These are phyloP conservation scores for Priceomyces castillae DNA, from an alignment of 805 yeast genomes.

Conservation along the genomic window DNA sequence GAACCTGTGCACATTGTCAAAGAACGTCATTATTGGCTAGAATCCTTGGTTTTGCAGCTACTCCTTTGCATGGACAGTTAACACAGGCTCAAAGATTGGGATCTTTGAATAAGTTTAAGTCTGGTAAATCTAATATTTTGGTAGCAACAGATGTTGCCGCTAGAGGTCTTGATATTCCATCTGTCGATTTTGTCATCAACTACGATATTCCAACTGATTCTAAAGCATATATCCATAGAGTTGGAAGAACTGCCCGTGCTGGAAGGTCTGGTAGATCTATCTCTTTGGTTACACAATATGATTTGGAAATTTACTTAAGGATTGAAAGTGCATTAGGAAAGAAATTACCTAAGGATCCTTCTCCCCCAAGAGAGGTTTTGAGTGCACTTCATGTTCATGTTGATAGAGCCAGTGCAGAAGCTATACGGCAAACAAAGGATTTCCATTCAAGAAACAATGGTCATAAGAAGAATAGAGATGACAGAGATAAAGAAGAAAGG, in stretches of 20 bases:
- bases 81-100: conserved; percentile 83
- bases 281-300: conserved; percentile 91
- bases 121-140: conserved; percentile 64
- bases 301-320: conserved; percentile 80
- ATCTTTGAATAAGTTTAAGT: conserved; percentile 73
- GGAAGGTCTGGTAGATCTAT: conserved; percentile 87
- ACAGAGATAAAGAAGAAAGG: conserved; percentile 33
- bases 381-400: conserved; percentile 79
- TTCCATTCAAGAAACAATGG: conserved; percentile 42
- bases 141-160: conserved; percentile 90
- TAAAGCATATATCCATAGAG: conserved; percentile 81
- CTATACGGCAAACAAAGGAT: conserved; percentile 75
- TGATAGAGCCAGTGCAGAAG: conserved; percentile 88
- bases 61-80: conserved; percentile 92
- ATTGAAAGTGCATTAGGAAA: conserved; percentile 84
- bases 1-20: conserved; percentile 95
- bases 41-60: conserved; percentile 79
- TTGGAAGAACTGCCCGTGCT: conserved; percentile 95
- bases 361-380: conserved; percentile 73
- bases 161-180: conserved; percentile 82
- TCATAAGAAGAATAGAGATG: conserved; percentile 30
- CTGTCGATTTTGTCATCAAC: conserved; percentile 73
- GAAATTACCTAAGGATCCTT: conserved; percentile 77
- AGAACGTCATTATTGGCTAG: conserved; percentile 80
- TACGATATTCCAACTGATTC: conserved; percentile 83